Evolutionary conservation across 2,329 filamentous ascomycete species (phyloP), one percentile per base, ranked within the genome.

Genomic region (Venturia nashicola): DNA sequence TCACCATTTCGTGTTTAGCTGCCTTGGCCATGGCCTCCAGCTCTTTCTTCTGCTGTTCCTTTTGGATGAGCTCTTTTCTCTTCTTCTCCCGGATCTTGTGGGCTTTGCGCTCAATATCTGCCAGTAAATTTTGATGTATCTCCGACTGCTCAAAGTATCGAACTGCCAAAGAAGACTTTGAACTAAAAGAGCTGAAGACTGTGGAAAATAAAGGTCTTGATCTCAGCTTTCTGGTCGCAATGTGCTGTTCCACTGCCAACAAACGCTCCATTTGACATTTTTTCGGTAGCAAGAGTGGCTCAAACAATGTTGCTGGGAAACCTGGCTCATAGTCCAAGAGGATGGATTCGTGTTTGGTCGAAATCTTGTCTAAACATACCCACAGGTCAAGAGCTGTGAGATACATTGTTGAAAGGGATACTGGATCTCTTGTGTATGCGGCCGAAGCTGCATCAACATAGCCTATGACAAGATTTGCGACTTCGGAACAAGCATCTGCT

Each of bases 331-430:
- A 86, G 0, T 82, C 72, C 0, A 60, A 39, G 0, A 89, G 71
- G 0, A 87, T 69, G 0, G 80, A 79, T 59, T 76, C 83, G 0
- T 66, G 65, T 0, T 55, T 12, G 0, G 76, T 71, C 0, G 80
- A 79, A n/a, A 69, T 71, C 12, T 73, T 68, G 66, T 89, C 86
- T 70, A 87, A 77, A 1, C 70, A 68, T 3, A 81, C 70, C 86
- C 85, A 89, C 0, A 86, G 67, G 61, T 83, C 80, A 69, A 88
- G 78, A 0, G 84, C 54, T 8, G 74, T 77, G 1, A 89, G 74
- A 0, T 87, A 71, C 67, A 82, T 77, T 0, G 72, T 65, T 36
- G 83, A 54, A 14, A 34, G 43, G 6, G 64, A 59, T 23, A 43
- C 27, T 20, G 63, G 63, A 16, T 62, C 42, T 5, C 39, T 4